Evolutionary conservation across 1,284 basidiomycete genomes (phyloP).

Genomic region (Melampsora larici-populina): DNA sequence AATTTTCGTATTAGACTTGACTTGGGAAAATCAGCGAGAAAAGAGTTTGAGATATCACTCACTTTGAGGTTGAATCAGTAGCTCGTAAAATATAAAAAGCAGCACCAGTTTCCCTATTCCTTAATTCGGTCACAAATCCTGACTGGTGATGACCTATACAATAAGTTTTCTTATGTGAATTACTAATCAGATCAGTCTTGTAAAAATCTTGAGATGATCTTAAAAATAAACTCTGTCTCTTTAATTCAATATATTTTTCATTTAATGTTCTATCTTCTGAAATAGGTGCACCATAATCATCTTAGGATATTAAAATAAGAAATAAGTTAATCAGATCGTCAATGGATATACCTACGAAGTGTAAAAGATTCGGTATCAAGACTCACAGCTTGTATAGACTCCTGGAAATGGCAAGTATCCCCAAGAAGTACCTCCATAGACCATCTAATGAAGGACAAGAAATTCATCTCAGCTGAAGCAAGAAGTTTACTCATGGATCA

Average conservation of each 20-base stretch:
- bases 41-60: constrained; percentile 63
- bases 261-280: constrained; percentile 67
- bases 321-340: constrained; percentile 55
- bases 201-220: constrained; percentile 70
- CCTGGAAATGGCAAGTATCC: constrained; percentile 68
- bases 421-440: constrained; percentile 69
- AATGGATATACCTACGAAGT: constrained; percentile 52
- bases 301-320: constrained; percentile 52
- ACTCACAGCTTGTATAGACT: constrained; percentile 47
- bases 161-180: not conserved
- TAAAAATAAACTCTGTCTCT: constrained; percentile 69
- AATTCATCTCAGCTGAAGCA: not conserved
- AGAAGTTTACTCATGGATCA: not conserved
- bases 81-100: constrained; percentile 71
- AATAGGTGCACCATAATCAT: constrained; percentile 58
- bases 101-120: constrained; percentile 64
- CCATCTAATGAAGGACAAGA: constrained; percentile 12
- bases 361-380: constrained; percentile 53
- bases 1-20: constrained; percentile 51
- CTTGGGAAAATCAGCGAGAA: constrained; percentile 49
- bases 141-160: constrained; percentile 56
- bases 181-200: constrained; percentile 68
- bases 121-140: constrained; percentile 64
- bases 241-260: constrained; percentile 69
- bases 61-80: constrained; percentile 48